Percentiles rank a stretch among this genome's conserved stretches.
Evolutionary conservation across 768 basidiomycete species (phyloP).

Genomic region (Cytidiella melzeri): DNA sequence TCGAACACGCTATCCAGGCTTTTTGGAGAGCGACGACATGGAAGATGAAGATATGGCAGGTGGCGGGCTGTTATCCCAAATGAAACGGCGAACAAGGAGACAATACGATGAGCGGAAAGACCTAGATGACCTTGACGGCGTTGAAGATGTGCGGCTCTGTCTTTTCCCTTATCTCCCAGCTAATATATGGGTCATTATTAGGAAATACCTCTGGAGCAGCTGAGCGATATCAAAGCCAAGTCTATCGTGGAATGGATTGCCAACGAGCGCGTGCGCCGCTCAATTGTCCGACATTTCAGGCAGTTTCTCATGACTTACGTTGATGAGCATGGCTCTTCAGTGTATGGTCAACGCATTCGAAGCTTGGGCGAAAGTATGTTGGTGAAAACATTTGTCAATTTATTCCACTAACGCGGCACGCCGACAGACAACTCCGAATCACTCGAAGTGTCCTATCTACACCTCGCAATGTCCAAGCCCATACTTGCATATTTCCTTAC

Average conservation of each 20-base stretch:
- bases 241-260: conserved; percentile 98
- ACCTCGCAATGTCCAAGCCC: conserved; percentile 86
- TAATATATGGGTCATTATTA: conserved; percentile 28
- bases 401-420: too few relatives aligned
- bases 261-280: conserved; percentile 81
- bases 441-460: conserved; percentile 95
- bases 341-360: conserved; percentile 92
- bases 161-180: background rate
- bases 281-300: conserved; percentile 89
- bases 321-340: conserved; percentile 85
- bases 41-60: conserved; percentile 61
- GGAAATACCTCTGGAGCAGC: conserved; percentile 93
- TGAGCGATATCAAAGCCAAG: conserved; percentile 96
- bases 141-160: conserved; percentile 64
- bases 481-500: conserved; percentile 97
- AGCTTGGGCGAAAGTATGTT: conserved; percentile 90
- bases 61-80: conserved; percentile 58
- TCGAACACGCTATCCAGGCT: conserved; percentile 79
- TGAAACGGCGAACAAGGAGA: conserved; percentile 78
- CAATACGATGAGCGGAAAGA: conserved; percentile 93
- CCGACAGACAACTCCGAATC: conserved; percentile 88
- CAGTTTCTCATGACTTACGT: conserved; percentile 95
- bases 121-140: conserved; percentile 84
- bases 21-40: conserved; percentile 80
- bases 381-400: background rate